Base-by-base conservation (phyloP, 768 basidiomycete genomes). In the Suillus spraguei region DNA sequence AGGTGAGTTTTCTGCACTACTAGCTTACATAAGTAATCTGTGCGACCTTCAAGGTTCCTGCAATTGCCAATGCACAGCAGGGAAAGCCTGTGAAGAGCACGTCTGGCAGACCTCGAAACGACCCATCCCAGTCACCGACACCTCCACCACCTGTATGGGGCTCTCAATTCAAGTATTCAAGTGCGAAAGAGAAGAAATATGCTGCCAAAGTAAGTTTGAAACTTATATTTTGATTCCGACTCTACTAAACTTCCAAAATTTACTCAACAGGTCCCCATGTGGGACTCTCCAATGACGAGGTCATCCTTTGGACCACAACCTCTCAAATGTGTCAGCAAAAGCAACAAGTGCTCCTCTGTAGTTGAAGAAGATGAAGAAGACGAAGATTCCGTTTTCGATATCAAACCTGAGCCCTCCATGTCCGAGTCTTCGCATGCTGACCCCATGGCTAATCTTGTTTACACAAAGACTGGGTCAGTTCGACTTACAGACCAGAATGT, bases 101-200 rank as follows among this genome's bases (percentile, higher is more conserved):
- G n/a, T 46, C 44, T 46, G 44, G 44, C 44, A 46, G 44, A 46
- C 44, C 44, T n/a, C n/a, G 17, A 13, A 46, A 46, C 14, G 44
- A 46, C 44, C 44, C n/a, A 10, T 46, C n/a, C 44, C 6, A 7
- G 44, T 46, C 44, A 46, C 20, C 44, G 5, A 46, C 44, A 13
- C 44, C 44, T 46, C n/a, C 44, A 46, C 44, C 44, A 46, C 44
- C 44, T 46, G 44, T 46, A n/a, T n/a, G n/a, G n/a, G n/a, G n/a
- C n/a, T n/a, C n/a, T n/a, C n/a, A n/a, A n/a, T n/a, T n/a, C n/a
- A 46, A 22, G 44, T 3, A n/a, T 46, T 46, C 2, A 11, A 22
- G n/a, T 46, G 44, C 1, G 44, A 46, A 22, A 22, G 46, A 46
- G n/a, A 22, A 22, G n/a, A 22, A 13, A 46, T 10, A 22, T 22